Evolutionary conservation across 768 basidiomycete genomes (phyloP).

Genomic region (Amanita thiersii): DNA sequence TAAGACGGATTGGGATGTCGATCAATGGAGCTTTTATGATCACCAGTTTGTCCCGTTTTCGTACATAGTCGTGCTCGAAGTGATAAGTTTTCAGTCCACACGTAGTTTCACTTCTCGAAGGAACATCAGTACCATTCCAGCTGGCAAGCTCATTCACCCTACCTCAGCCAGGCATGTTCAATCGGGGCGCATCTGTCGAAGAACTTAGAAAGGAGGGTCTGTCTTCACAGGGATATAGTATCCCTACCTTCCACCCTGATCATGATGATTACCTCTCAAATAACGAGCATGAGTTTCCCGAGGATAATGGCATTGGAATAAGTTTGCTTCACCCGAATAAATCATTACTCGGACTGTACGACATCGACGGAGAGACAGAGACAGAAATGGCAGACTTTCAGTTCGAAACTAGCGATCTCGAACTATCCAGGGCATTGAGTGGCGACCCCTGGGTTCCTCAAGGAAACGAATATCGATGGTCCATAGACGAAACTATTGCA

Average conservation of each 20-base stretch:
- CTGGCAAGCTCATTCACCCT: too few relatives aligned
- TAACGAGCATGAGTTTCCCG: too few relatives aligned
- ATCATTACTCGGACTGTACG: too few relatives aligned
- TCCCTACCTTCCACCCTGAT: too few relatives aligned
- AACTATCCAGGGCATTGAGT: not conserved
- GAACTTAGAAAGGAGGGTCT: too few relatives aligned
- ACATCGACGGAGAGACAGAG: not conserved
- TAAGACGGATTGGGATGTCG: too few relatives aligned
- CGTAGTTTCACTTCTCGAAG: slow-evolving; percentile 2
- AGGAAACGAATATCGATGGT: slow-evolving; percentile 2
- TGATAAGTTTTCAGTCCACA: slow-evolving; percentile 6
- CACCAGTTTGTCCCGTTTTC: slow-evolving; percentile 2
- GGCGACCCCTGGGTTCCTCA: not conserved
- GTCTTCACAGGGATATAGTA: too few relatives aligned
- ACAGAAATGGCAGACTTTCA: not conserved
- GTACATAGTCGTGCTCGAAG: too few relatives aligned
- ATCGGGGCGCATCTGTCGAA: too few relatives aligned
- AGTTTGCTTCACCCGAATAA: too few relatives aligned
- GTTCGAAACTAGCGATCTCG: not conserved
- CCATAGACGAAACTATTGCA: slow-evolving; percentile 18
- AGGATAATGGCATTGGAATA: slow-evolving; percentile 5
- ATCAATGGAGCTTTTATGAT: slow-evolving; percentile 5
- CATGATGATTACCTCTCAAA: not conserved
- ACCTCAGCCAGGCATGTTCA: too few relatives aligned
- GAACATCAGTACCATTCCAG: too few relatives aligned